A percentile compares a stretch with the other conserved stretches of the same genome.
These are phyloP conservation scores for Endotrypanum monterogeii DNA, from an alignment of 208 protist genomes.

Conservation along the genomic window DNA sequence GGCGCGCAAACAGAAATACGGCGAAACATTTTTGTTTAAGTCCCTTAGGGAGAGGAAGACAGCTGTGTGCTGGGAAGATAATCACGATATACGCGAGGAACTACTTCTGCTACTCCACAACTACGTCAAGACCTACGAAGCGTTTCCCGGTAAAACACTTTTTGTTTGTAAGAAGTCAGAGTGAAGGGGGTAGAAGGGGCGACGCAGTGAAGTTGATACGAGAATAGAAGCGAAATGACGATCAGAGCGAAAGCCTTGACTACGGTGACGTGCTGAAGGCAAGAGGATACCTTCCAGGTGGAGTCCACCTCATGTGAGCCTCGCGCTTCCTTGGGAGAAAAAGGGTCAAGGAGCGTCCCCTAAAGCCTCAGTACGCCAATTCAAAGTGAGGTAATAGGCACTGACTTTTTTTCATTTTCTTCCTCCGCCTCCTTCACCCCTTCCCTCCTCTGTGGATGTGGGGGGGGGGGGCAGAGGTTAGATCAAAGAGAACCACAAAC, in stretches of 20 bases:
- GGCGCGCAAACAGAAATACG: constrained; percentile 57
- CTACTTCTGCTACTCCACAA: not conserved
- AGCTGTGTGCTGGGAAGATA: not conserved
- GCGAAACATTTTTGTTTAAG: constrained; percentile 63
- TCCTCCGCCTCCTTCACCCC: not conserved
- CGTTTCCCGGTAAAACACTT: not conserved
- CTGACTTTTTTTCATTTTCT: too few species aligned
- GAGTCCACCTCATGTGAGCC: not conserved
- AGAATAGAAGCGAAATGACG: not conserved
- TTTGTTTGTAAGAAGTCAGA: not conserved
- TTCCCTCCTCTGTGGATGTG: not conserved
- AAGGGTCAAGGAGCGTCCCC: not conserved
- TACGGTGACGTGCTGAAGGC: not conserved
- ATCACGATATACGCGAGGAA: not conserved
- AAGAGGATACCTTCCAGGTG: not conserved
- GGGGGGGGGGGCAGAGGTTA: not conserved
- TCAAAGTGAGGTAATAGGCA: not conserved
- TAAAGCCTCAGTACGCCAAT: not conserved
- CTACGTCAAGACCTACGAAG: not conserved
- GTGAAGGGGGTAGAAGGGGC: too few species aligned
- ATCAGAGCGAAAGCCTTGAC: not conserved
- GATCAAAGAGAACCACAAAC: not conserved
- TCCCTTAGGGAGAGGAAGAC: not conserved
- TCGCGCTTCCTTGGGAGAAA: not conserved
- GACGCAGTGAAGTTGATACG: not conserved